A percentile compares a stretch with the other conserved stretches of the same genome.
Evolutionary conservation across 2,329 filamentous ascomycete species (phyloP).

Genomic region (Corynespora cassiicola): DNA sequence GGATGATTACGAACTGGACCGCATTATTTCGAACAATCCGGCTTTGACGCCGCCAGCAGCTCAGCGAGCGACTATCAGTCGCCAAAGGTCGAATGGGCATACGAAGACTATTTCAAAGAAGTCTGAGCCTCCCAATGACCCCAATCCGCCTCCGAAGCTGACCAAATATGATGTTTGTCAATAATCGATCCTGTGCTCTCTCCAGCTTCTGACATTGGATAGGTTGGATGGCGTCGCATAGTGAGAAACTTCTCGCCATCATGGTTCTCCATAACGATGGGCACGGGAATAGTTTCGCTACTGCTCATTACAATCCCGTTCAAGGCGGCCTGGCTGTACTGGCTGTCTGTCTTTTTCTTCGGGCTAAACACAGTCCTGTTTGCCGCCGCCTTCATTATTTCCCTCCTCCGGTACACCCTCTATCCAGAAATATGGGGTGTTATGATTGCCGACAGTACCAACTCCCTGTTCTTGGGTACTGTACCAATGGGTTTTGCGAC

Average conservation of each 20-base stretch:
- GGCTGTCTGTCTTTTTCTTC: conserved; percentile 67
- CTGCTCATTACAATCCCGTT: conserved; percentile 69
- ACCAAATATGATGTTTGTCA: conserved; percentile 34
- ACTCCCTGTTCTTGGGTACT: conserved; percentile 72
- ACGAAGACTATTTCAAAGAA: conserved; percentile 8
- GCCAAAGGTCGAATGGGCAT: conserved; percentile 18
- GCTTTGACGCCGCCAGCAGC: conserved; percentile 30
- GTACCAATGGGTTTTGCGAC: conserved; percentile 74
- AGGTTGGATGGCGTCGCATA: conserved; percentile 44
- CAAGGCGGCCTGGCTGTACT: conserved; percentile 63
- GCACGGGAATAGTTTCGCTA: conserved; percentile 71
- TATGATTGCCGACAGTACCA: conserved; percentile 71
- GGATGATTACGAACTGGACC: conserved; percentile 36
- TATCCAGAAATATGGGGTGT: conserved; percentile 71
- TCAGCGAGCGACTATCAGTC: conserved; percentile 18
- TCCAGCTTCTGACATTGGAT: background rate
- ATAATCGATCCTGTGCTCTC: background rate
- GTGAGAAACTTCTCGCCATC: conserved; percentile 46
- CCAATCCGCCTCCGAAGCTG: conserved; percentile 8
- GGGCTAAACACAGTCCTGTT: conserved; percentile 67
- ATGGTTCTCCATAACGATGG: conserved; percentile 58
- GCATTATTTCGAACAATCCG: conserved; percentile 31
- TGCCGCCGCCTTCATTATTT: conserved; percentile 59
- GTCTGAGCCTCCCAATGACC: conserved; percentile 5
- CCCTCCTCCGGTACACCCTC: conserved; percentile 65